Conservation (phyloP, 305 asterid genomes). For the Solanum hybrid region DNA sequence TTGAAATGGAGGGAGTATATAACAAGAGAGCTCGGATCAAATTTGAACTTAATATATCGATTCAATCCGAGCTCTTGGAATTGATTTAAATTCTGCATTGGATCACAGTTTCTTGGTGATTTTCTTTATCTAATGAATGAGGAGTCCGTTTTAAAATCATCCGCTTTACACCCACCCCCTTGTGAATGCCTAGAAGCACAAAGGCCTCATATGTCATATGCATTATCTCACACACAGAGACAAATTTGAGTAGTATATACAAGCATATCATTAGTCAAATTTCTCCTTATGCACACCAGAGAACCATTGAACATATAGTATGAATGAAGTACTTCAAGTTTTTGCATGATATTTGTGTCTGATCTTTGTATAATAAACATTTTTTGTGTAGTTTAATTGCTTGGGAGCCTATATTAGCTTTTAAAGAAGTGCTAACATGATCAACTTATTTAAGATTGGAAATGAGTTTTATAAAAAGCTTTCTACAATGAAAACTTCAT, state of each 20-base stretch:
- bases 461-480: conserved; percentile 22
- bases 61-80: neutral
- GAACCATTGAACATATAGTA: neutral
- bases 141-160: neutral
- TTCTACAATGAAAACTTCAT: conserved; percentile 19
- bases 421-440: neutral
- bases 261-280: neutral
- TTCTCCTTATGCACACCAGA: neutral
- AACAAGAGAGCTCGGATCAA: neutral
- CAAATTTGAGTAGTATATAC: neutral
- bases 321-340: neutral
- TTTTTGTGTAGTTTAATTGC: neutral
- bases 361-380: neutral
- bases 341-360: neutral
- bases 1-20: neutral
- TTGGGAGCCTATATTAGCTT: neutral
- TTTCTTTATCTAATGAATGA: neutral
- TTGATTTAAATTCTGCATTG: neutral
- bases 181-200: neutral
- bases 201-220: neutral
- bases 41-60: neutral
- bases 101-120: neutral
- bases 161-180: neutral
- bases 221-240: neutral
- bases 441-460: conserved; percentile 21